These are phyloP conservation scores for Boletus sensibilis DNA, from an alignment of 768 basidiomycete species.

Conservation along the genomic window DNA sequence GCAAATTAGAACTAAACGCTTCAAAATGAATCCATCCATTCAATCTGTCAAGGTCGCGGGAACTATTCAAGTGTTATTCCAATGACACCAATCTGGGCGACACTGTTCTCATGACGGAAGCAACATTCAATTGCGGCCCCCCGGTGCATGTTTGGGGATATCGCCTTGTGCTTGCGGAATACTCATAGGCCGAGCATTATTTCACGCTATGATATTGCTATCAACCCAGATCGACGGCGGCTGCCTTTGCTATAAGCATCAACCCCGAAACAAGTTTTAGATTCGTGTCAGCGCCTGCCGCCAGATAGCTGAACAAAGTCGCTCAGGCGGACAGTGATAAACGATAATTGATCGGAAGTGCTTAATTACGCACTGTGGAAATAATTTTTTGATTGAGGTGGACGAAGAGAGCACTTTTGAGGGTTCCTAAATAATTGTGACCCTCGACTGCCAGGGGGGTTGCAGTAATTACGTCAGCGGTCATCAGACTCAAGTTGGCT, in stretches of 20 bases:
- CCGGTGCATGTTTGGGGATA: neutral
- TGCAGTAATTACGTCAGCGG: conserved; percentile 26
- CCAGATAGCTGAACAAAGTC: neutral
- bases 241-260: neutral
- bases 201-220: neutral
- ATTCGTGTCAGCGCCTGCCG: neutral
- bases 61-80: conserved; percentile 1
- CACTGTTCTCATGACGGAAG: conserved; percentile 15
- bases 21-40: neutral
- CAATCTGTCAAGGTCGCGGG: conserved; percentile 1
- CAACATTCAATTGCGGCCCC: neutral
- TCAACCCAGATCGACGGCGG: too few relatives aligned
- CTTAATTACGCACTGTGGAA: conserved; percentile 1
- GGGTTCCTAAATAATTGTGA: neutral
- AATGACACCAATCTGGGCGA: neutral
- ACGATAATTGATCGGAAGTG: neutral
- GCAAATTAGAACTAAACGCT: conserved; percentile 3
- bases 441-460: neutral
- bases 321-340: neutral
- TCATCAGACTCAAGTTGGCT: neutral
- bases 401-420: neutral
- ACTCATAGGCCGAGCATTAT: neutral
- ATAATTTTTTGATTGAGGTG: conserved; percentile 1
- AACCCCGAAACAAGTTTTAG: neutral
- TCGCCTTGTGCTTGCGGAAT: neutral